phyloP scores from a whole-genome alignment of 2,329 filamentous ascomycete genomes.

The Exophiala phaeomuriformis region DNA sequence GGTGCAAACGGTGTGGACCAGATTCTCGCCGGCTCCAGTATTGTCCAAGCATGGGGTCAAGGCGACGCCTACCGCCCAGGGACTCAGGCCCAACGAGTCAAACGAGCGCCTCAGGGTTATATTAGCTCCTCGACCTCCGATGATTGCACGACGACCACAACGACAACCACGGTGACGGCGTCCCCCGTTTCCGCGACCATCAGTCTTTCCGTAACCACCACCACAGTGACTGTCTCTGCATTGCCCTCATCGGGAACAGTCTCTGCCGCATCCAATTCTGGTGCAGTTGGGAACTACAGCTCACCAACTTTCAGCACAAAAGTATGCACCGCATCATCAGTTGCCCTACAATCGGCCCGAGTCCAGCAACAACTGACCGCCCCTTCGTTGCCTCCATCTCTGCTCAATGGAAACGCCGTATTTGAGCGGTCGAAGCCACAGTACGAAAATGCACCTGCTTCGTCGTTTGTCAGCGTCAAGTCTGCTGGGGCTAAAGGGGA shows the following conservation, averaged over 20 bases:
- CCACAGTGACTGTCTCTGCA: slow-evolving; percentile 4
- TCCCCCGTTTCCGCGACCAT: slow-evolving; percentile 6
- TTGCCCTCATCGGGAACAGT: neutral
- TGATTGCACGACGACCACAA: slow-evolving; percentile 17
- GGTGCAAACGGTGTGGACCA: slow-evolving; percentile 44
- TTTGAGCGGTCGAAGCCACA: slow-evolving; percentile 85
- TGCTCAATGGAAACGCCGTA: slow-evolving; percentile 58
- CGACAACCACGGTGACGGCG: slow-evolving; percentile 15
- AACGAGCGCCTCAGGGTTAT: slow-evolving; percentile 12
- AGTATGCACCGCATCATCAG: slow-evolving; percentile 16
- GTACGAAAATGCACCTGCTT: slow-evolving; percentile 62
- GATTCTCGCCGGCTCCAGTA: slow-evolving; percentile 62
- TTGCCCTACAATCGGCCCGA: slow-evolving; percentile 11
- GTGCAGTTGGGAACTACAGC: slow-evolving; percentile 2
- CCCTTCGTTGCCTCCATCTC: slow-evolving; percentile 29
- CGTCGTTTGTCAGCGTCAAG: slow-evolving; percentile 76
- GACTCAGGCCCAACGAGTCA: slow-evolving; percentile 6
- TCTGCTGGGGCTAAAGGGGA: slow-evolving; percentile 77
- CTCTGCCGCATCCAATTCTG: neutral
- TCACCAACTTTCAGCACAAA: neutral
- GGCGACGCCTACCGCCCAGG: slow-evolving; percentile 58
- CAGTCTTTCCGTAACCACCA: neutral
- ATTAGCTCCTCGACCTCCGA: neutral
- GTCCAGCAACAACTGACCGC: slow-evolving; percentile 15
- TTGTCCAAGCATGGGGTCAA: slow-evolving; percentile 68